A percentile compares a stretch with the other conserved stretches of the same genome.
These are phyloP conservation scores for Fagopyrum tataricum DNA, from an alignment of 148 eudicot genomes.

Conservation along the genomic window DNA sequence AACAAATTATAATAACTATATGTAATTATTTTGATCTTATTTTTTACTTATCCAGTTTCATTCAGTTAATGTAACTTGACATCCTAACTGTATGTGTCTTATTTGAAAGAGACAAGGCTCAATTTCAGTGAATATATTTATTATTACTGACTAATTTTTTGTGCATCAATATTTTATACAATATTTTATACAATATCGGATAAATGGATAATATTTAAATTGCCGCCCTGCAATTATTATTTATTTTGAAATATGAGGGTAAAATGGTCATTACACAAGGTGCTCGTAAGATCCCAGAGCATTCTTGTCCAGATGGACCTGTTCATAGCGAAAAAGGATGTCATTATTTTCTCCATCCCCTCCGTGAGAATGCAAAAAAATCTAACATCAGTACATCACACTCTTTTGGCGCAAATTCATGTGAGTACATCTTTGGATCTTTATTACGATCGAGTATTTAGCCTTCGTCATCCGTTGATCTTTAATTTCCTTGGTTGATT, in stretches of 20 bases:
- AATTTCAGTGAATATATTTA: too few relatives aligned
- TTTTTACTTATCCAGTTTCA: neutral
- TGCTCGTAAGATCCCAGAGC: constrained; percentile 3
- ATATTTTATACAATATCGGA: neutral
- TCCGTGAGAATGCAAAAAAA: neutral
- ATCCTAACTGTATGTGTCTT: too few relatives aligned
- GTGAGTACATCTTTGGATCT: neutral
- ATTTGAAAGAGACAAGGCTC: too few relatives aligned
- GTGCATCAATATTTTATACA: neutral
- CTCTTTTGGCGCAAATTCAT: constrained; percentile 5
- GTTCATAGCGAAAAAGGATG: neutral
- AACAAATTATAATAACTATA: too few relatives aligned
- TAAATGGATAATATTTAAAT: neutral
- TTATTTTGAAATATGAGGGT: neutral
- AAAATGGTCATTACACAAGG: neutral
- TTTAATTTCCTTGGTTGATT: neutral
- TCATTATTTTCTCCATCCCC: constrained; percentile 2
- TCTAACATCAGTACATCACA: neutral
- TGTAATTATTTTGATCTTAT: neutral
- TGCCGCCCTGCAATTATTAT: constrained; percentile 1
- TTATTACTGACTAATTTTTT: neutral
- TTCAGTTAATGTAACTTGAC: too few relatives aligned
- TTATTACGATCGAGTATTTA: neutral
- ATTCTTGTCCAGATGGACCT: neutral
- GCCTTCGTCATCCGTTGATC: neutral